These are phyloP conservation scores for Leccinum subgranulosum DNA, from an alignment of 768 basidiomycete genomes.

Conservation along the genomic window DNA sequence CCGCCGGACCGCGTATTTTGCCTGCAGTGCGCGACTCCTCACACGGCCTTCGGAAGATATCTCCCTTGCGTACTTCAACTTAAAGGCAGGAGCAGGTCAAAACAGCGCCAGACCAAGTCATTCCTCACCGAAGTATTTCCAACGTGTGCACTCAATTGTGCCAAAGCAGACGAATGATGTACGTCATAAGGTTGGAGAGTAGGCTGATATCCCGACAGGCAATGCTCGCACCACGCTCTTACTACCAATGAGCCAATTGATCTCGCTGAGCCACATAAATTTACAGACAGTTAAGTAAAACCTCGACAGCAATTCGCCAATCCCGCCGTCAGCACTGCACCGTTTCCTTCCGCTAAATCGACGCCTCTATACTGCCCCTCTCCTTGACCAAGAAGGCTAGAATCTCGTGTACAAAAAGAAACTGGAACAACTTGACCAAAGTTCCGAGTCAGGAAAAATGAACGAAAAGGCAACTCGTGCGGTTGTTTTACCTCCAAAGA, in stretches of 20 bases:
- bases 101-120: no score
- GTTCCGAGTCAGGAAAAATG: background rate
- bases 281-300: no score
- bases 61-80: no score
- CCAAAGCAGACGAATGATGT: background rate
- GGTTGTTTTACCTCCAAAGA: background rate
- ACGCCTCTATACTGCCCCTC: background rate
- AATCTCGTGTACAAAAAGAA: background rate
- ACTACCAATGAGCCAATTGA: background rate
- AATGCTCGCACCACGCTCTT: background rate
- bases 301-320: background rate
- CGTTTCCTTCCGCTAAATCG: background rate
- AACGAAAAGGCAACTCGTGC: background rate
- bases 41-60: no score
- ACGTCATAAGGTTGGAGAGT: background rate
- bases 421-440: background rate
- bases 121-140: no score
- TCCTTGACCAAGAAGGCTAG: background rate
- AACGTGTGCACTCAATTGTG: no score
- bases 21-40: no score
- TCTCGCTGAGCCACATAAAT: no score
- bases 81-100: no score
- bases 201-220: background rate
- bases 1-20: no score
- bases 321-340: background rate